Percentiles rank a stretch among this genome's conserved stretches.
phyloP scores from a whole-genome alignment of 176 grass and related monocot genomes.

The Rhynchospora tenuis region DNA sequence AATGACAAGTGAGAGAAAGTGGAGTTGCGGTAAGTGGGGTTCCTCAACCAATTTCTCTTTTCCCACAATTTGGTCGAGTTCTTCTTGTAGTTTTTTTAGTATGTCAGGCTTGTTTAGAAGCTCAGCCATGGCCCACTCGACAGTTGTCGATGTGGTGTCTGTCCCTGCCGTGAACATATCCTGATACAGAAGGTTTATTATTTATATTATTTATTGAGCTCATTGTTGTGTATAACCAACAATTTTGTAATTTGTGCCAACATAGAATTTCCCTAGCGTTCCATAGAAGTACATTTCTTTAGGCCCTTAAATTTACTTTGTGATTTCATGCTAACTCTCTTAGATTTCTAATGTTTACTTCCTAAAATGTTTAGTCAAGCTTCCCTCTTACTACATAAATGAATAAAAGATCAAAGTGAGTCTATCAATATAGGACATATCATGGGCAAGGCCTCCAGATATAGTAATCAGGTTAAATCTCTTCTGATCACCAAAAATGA shows the following conservation, averaged over 20 bases:
- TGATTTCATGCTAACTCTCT: not conserved
- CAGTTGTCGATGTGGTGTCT: slow-evolving; percentile 33
- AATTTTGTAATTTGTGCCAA: not conserved
- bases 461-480: slow-evolving; percentile 10
- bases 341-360: not conserved
- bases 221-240: not conserved
- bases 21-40: slow-evolving; percentile 27
- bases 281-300: not conserved
- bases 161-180: slow-evolving; percentile 42
- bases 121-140: slow-evolving; percentile 45
- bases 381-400: not conserved
- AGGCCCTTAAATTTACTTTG: not conserved
- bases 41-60: slow-evolving; percentile 33
- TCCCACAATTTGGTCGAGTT: slow-evolving; percentile 31
- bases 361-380: not conserved
- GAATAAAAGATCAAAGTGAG: not conserved
- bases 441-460: slow-evolving; percentile 25
- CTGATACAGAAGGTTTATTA: slow-evolving; percentile 7
- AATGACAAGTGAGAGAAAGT: slow-evolving; percentile 31
- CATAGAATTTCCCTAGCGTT: not conserved
- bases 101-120: slow-evolving; percentile 28
- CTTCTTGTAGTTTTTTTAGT: slow-evolving; percentile 16
- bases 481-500: slow-evolving; percentile 10
- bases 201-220: not conserved
- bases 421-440: not conserved